A percentile compares a stretch with the other conserved stretches of the same genome.
These are phyloP conservation scores for Chlorella vulgaris DNA, from an alignment of 139 green algal species.

Conservation along the genomic window DNA sequence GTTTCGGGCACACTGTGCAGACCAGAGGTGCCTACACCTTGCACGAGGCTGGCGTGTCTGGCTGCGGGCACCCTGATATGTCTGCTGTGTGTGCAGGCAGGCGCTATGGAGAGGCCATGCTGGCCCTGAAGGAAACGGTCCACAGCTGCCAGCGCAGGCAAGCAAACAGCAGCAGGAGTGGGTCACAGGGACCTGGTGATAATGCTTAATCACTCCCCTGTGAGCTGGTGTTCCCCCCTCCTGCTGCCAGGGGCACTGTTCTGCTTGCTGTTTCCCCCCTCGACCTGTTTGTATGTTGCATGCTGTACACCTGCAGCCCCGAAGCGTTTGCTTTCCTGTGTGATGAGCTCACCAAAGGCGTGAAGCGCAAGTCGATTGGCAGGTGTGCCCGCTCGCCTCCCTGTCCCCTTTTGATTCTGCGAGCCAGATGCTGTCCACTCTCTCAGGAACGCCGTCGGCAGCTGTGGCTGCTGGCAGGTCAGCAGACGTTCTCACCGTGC, in stretches of 20 bases:
- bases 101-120: conserved; percentile 39
- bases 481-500: no score
- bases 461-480: no score
- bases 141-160: conserved; percentile 8
- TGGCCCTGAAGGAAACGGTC: conserved; percentile 35
- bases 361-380: conserved; percentile 11
- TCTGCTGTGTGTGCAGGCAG: conserved; percentile 21
- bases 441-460: no score
- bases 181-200: neutral
- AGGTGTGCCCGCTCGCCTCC: neutral
- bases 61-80: no score
- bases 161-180: neutral
- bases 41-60: no score
- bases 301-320: neutral
- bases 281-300: neutral
- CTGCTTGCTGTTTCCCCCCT: neutral
- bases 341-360: conserved; percentile 36
- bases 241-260: no score
- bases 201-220: neutral
- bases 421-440: no score
- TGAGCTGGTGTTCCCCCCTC: no score
- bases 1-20: no score
- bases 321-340: conserved; percentile 50
- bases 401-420: neutral
- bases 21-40: neutral